Conservation (phyloP, 2,329 filamentous ascomycete species). For the Penicillium crustosum region DNA sequence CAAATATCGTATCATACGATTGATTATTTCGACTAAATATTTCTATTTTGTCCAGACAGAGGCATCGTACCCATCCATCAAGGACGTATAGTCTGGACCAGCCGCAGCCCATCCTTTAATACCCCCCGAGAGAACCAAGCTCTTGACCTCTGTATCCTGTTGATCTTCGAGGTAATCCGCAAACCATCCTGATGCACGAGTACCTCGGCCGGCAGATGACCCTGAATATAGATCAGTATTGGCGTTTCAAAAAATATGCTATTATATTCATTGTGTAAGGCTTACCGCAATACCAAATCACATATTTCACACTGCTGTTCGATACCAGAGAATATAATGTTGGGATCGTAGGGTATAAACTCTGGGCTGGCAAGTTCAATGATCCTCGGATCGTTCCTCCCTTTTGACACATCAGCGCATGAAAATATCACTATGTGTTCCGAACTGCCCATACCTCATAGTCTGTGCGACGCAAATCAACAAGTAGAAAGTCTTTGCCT, state of each 20-base stretch:
- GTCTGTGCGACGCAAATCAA: constrained; percentile 51
- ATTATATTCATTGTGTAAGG: background rate
- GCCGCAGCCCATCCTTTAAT: constrained; percentile 57
- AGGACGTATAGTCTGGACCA: constrained; percentile 49
- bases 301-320: constrained; percentile 31
- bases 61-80: constrained; percentile 49
- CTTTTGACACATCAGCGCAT: constrained; percentile 23
- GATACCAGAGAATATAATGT: constrained; percentile 37
- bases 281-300: constrained; percentile 47
- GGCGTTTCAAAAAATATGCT: background rate
- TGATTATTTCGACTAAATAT: background rate
- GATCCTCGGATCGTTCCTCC: constrained; percentile 62
- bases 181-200: constrained; percentile 58
- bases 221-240: constrained; percentile 37
- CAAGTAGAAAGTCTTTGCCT: constrained; percentile 41
- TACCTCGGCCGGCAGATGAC: constrained; percentile 56
- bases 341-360: constrained; percentile 38
- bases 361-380: constrained; percentile 49
- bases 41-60: constrained; percentile 18
- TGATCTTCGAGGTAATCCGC: constrained; percentile 51
- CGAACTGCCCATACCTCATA: constrained; percentile 39
- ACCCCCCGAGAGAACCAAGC: constrained; percentile 52
- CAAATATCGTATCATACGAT: background rate
- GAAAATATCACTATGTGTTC: background rate
- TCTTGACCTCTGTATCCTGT: constrained; percentile 46